phyloP scores from a whole-genome alignment of 2,329 filamentous ascomycete species.

The Penicillium sumatraense region DNA sequence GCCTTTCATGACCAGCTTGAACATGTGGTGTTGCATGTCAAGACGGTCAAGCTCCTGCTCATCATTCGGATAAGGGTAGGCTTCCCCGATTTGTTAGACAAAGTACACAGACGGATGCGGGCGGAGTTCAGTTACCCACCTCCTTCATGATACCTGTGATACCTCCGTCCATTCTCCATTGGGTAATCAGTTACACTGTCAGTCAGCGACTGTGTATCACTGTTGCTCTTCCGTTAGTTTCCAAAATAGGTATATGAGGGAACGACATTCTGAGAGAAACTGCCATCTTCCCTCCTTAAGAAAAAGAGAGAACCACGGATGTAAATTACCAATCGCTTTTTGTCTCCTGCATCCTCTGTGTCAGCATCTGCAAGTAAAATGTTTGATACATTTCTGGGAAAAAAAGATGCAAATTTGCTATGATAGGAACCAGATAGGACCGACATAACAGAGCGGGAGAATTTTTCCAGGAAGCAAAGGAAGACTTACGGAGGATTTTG shows the following conservation, averaged over 20 bases:
- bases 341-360: constrained; percentile 26
- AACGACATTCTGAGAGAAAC: neutral
- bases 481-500: constrained; percentile 20
- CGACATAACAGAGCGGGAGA: neutral
- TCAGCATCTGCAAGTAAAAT: constrained; percentile 19
- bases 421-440: neutral
- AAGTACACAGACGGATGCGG: neutral
- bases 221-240: constrained; percentile 21
- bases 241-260: neutral
- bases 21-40: constrained; percentile 61
- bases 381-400: neutral
- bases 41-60: constrained; percentile 60
- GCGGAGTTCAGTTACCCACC: constrained; percentile 30
- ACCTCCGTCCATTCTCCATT: constrained; percentile 47
- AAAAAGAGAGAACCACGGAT: neutral
- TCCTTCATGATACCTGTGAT: constrained; percentile 52
- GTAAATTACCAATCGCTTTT: constrained; percentile 31
- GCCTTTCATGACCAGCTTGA: constrained; percentile 52
- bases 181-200: constrained; percentile 50
- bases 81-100: constrained; percentile 28
- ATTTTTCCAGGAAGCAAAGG: constrained; percentile 1
- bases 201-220: constrained; percentile 49
- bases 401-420: neutral
- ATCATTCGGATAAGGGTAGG: constrained; percentile 57
- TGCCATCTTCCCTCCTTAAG: neutral